Percentiles rank a stretch among this genome's conserved stretches.
Evolutionary conservation across 75 land plant species (phyloP).

Genomic region (Pinus taeda): DNA sequence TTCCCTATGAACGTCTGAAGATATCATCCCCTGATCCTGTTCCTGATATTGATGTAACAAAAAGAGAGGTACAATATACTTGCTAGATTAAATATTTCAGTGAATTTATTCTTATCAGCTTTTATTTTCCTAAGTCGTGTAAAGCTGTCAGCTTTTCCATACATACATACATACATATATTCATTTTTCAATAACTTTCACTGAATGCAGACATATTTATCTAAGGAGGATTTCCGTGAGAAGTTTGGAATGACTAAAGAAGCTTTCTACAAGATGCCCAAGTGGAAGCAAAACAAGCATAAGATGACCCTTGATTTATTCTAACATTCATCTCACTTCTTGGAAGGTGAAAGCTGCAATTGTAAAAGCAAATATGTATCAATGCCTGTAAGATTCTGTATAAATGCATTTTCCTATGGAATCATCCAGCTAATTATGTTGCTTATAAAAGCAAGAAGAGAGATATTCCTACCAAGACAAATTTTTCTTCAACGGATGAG

Average conservation of each 20-base stretch:
- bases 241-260: constrained; percentile 69
- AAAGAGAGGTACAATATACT: constrained; percentile 62
- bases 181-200: background rate
- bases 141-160: background rate
- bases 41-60: constrained; percentile 72
- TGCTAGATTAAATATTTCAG: background rate
- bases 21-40: constrained; percentile 55
- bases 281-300: constrained; percentile 82
- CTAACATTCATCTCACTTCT: constrained; percentile 9
- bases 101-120: background rate
- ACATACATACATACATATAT: background rate
- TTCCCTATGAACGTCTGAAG: constrained; percentile 75
- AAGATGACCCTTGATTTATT: constrained; percentile 64
- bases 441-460: background rate
- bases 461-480: constrained; percentile 2
- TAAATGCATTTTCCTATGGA: constrained; percentile 8
- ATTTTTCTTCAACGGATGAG: background rate
- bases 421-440: background rate
- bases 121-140: background rate
- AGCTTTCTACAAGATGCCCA: constrained; percentile 63
- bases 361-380: constrained; percentile 6
- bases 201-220: constrained; percentile 56
- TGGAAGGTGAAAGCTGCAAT: background rate
- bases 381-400: constrained; percentile 10
- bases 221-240: constrained; percentile 57